Evolutionary conservation across 2,329 filamentous ascomycete species (phyloP), one percentile per base, ranked within the genome.

Genomic region (Alternaria rosae): DNA sequence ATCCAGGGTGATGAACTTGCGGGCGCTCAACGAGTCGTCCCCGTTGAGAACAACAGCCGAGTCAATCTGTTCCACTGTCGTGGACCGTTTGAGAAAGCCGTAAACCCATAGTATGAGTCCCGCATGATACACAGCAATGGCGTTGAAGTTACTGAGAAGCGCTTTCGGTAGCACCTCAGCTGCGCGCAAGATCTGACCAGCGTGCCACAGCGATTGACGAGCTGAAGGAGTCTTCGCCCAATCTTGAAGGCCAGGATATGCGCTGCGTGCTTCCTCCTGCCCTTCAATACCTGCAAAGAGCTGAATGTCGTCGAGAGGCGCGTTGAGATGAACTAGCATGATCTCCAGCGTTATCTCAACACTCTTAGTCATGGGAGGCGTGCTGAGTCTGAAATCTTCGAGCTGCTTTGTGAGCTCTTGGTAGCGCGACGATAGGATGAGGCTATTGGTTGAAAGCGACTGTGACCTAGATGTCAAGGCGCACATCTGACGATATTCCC

Each of bases 61-160:
- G 9, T 70, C 64, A 1, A 64, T 56, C 5, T 73, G 73, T 53
- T 64, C 72, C 28, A 68, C 72, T 35, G 74, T 52, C 20, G 64
- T 35, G 5, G 66, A 68, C 41, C 78, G 78, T 13, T 78, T 79
- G 54, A 83, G 76, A 50, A 92, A 85, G 1, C 89, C 88, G 67
- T 90, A 91, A 0, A 86, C 86, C 91, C 91, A 93, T 42, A 92
- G 80, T 0, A 87, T 86, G 5, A 93, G 80, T 12, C 86, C 84
- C 5, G 88, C 89, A 72, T 92, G 90, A 71, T 92, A 91, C 0
- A 92, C 84, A 0, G 86, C 88, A 7, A 92, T 86, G 0, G 89
- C 89, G 64, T 88, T 86, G 73, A 92, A 92, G 64, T 90, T 88
- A 44, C 87, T 86, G 4, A 92, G 76, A 11, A 85, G 82, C 0